Base-by-base conservation (phyloP, 805 yeast genomes). In the Metschnikowia baotianmanensis region DNA sequence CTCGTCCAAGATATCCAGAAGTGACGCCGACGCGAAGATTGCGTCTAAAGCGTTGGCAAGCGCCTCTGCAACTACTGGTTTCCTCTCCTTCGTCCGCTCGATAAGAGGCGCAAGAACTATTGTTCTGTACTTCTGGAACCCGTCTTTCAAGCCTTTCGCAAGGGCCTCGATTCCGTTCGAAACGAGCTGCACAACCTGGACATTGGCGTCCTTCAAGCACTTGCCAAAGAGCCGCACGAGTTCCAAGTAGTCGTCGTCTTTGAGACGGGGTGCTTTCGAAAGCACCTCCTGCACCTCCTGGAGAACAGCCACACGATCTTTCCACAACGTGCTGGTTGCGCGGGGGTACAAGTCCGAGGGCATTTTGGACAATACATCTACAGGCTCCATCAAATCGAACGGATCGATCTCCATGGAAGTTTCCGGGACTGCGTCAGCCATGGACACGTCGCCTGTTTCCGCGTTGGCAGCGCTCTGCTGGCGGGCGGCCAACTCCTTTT, bases 61-160 rank as follows among this genome's bases (percentile, higher is more conserved):
- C 0, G 93, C 83, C 18, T 82, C 89, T 2, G 84, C 67, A 0
- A 88, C 93, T 3, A 82, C 67, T 19, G 77, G 82, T 55, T 91
- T 91, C 67, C 86, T 89, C 59, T 93, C 99, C 56, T 88, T 90
- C 11, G 86, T 77, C 52, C 97, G 74, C 50, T 88, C 96, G 31
- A 93, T 62, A 42, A 86, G 61, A 0, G 93, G 82, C 2, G 65
- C 61, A 19, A 87, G 65, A 2, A 86, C 73, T 1, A 72, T 52
- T 1, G 67, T 43, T 31, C 69, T 74, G 58, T 84, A 83, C 45
- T 67, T 74, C 17, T 67, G 71, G 55, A 86, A 87, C 5, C 65
- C 68, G 1, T 59, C 50, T 40, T 81, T 71, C 34, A 93, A 66
- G 1, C 95, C 96, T 22, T 71, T 72, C 1, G 87, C 85, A 24